Conservation (phyloP, 805 yeast genomes). For the Blastobotrys parvus region DNA sequence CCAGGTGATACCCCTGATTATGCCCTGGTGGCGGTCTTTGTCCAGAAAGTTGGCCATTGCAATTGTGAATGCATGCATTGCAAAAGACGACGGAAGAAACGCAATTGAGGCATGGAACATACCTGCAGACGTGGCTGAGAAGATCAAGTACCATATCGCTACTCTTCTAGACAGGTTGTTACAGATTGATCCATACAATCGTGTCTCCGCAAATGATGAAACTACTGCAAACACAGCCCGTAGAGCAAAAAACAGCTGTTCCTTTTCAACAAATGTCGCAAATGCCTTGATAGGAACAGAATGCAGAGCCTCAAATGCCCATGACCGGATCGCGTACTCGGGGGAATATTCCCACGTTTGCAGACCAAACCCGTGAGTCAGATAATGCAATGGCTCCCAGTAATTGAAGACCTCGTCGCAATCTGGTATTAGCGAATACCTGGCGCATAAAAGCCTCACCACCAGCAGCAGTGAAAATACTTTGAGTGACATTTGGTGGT, state of each 20-base stretch:
- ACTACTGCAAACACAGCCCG: constrained; percentile 37
- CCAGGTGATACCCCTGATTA: constrained; percentile 27
- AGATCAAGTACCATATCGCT: constrained; percentile 56
- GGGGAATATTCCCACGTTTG: constrained; percentile 98
- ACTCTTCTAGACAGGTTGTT: constrained; percentile 30
- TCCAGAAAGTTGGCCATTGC: constrained; percentile 22
- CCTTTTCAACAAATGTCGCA: constrained; percentile 11
- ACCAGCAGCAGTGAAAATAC: constrained; percentile 17
- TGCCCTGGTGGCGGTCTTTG: constrained; percentile 3
- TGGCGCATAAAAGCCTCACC: constrained; percentile 32
- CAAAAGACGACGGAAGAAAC: constrained; percentile 75
- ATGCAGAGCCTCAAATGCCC: constrained; percentile 57
- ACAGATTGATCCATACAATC: constrained; percentile 37
- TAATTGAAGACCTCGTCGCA: constrained; percentile 91
- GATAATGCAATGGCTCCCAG: constrained; percentile 85
- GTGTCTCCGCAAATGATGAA: constrained; percentile 45
- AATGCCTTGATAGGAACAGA: constrained; percentile 21
- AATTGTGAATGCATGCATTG: constrained; percentile 40
- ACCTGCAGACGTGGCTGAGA: constrained; percentile 62
- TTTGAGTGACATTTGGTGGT: background rate
- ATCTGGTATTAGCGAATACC: constrained; percentile 68
- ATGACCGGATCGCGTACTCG: constrained; percentile 76
- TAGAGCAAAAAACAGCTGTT: constrained; percentile 42
- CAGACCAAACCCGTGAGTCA: constrained; percentile 76
- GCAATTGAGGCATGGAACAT: constrained; percentile 84